These are phyloP conservation scores for Lonicera japonica DNA, from an alignment of 129 eudicot species.

Conservation along the genomic window DNA sequence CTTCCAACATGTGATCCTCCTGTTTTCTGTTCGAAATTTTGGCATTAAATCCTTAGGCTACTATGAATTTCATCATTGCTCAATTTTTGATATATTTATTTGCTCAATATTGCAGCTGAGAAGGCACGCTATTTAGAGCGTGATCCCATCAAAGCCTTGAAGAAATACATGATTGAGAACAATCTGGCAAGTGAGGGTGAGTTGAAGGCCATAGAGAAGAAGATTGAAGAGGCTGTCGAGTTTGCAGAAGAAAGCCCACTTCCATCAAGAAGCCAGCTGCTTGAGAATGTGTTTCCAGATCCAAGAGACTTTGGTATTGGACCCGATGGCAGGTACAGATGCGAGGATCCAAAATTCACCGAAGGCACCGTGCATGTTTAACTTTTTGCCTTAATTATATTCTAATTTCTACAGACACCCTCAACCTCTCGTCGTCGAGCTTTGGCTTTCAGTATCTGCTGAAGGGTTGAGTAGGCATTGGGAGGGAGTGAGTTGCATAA, in stretches of 20 bases:
- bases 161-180: constrained; percentile 55
- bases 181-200: constrained; percentile 64
- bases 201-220: constrained; percentile 55
- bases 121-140: constrained; percentile 52
- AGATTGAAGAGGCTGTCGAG: constrained; percentile 68
- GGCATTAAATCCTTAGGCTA: too few relatives aligned
- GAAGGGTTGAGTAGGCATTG: too few relatives aligned
- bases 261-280: constrained; percentile 57
- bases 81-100: neutral
- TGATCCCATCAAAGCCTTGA: constrained; percentile 55
- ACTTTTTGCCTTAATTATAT: too few relatives aligned
- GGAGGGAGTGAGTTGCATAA: too few relatives aligned
- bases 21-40: too few relatives aligned
- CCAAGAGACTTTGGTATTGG: constrained; percentile 74
- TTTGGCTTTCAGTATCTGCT: constrained; percentile 4
- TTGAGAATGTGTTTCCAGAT: constrained; percentile 66
- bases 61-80: too few relatives aligned
- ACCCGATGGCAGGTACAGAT: constrained; percentile 68
- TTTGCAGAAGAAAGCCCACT: constrained; percentile 62
- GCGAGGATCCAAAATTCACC: constrained; percentile 73
- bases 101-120: constrained; percentile 38
- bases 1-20: too few relatives aligned
- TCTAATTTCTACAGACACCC: too few relatives aligned
- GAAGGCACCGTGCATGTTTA: constrained; percentile 67
- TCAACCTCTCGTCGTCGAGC: neutral